Percentiles rank a stretch among this genome's conserved stretches.
Evolutionary conservation across 495 filamentous ascomycete species (phyloP).

Genomic region (Umbilicaria muhlenbergii): DNA sequence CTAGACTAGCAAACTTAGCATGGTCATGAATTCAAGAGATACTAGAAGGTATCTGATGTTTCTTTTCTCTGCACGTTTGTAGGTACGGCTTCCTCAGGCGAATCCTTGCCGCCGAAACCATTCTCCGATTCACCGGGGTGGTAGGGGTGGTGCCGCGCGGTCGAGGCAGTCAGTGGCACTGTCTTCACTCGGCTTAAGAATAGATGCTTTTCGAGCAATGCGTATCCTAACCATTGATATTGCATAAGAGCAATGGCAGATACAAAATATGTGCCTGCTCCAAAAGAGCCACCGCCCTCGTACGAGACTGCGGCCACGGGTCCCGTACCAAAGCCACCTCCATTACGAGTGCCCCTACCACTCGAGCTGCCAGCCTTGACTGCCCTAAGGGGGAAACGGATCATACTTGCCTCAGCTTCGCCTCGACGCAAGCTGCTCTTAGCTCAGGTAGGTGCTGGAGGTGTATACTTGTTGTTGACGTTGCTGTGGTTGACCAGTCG

Average conservation of each 20-base stretch:
- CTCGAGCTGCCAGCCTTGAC: constrained; percentile 66
- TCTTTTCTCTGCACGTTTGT: too few species aligned
- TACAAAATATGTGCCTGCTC: constrained; percentile 9
- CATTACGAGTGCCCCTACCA: constrained; percentile 38
- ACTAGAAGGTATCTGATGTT: too few species aligned
- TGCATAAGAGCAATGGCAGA: constrained; percentile 4
- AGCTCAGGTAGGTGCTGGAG: constrained; percentile 27
- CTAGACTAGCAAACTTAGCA: too few species aligned
- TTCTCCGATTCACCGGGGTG: too few species aligned
- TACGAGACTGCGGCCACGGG: constrained; percentile 12
- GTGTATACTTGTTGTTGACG: too few species aligned
- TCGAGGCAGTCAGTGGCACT: too few species aligned
- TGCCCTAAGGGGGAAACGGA: constrained; percentile 51
- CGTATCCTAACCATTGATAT: not conserved
- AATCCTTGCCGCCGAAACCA: too few species aligned
- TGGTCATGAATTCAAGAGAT: too few species aligned
- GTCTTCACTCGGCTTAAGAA: not conserved
- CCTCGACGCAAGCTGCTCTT: constrained; percentile 74
- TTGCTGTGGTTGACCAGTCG: too few species aligned
- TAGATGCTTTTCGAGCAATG: not conserved
- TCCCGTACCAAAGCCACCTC: constrained; percentile 10
- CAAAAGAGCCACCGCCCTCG: constrained; percentile 14
- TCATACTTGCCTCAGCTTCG: constrained; percentile 78
- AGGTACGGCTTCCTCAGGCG: too few species aligned
- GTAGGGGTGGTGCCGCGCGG: too few species aligned